phyloP scores from a whole-genome alignment of 2,329 filamentous ascomycete genomes.

The Pseudogymnoascus sp. region DNA sequence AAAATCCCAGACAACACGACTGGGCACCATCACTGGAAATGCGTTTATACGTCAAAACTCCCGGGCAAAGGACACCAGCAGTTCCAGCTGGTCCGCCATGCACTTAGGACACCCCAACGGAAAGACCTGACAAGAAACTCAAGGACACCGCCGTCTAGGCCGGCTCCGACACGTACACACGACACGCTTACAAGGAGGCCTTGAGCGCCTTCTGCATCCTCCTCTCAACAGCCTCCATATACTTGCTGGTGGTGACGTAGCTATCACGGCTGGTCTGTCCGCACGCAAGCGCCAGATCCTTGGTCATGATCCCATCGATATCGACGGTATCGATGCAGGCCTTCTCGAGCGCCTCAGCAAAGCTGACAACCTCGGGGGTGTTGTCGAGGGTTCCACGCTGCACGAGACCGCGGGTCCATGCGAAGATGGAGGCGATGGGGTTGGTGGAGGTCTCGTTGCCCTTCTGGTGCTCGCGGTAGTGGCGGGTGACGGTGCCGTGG shows the following conservation, averaged over 20 bases:
- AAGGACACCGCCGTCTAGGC: slow-evolving; percentile 1
- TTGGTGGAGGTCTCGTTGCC: slow-evolving; percentile 95
- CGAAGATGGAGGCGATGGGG: slow-evolving; percentile 98
- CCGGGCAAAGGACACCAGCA: not conserved
- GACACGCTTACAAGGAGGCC: slow-evolving; percentile 54
- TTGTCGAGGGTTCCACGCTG: slow-evolving; percentile 89
- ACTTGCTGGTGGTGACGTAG: slow-evolving; percentile 88
- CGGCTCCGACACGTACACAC: not conserved
- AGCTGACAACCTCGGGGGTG: slow-evolving; percentile 85
- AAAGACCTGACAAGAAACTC: slow-evolving; percentile 2
- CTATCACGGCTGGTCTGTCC: slow-evolving; percentile 76
- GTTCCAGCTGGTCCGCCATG: not conserved
- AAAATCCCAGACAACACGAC: not conserved
- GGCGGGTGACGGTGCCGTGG: slow-evolving; percentile 94
- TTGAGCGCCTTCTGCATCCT: slow-evolving; percentile 73
- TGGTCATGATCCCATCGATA: slow-evolving; percentile 94
- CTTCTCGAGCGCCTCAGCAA: slow-evolving; percentile 84
- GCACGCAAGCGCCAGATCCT: slow-evolving; percentile 92
- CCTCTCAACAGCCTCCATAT: slow-evolving; percentile 86
- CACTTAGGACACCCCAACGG: not conserved
- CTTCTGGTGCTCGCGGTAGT: slow-evolving; percentile 99
- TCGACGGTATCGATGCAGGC: slow-evolving; percentile 94
- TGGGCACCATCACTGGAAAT: not conserved
- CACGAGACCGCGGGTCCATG: slow-evolving; percentile 89
- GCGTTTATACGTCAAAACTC: not conserved